These are phyloP conservation scores for Venturia pyrina DNA, from an alignment of 2,329 filamentous ascomycete species.

Conservation along the genomic window DNA sequence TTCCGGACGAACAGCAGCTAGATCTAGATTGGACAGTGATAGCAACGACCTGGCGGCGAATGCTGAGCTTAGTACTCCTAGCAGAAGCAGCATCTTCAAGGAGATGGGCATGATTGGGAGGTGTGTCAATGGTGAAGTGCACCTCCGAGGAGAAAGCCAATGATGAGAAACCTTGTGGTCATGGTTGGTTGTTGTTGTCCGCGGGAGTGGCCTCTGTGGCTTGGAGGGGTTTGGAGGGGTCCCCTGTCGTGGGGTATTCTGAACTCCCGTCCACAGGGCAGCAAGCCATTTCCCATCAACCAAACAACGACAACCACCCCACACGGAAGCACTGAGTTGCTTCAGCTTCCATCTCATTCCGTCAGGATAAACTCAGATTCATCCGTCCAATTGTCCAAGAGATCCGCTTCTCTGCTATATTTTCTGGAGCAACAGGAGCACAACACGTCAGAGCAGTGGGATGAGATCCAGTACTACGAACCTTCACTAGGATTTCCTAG, in stretches of 20 bases:
- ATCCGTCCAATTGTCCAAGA: too few relatives aligned
- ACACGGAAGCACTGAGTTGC: too few relatives aligned
- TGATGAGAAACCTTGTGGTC: neutral
- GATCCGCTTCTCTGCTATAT: too few relatives aligned
- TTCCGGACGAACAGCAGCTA: neutral
- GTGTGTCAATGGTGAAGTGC: neutral
- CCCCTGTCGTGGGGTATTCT: neutral
- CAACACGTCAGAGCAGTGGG: too few relatives aligned
- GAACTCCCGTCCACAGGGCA: neutral
- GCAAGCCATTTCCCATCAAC: neutral
- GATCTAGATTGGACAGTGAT: neutral
- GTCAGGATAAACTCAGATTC: too few relatives aligned
- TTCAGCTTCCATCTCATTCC: too few relatives aligned
- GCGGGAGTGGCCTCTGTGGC: neutral
- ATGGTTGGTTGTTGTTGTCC: neutral
- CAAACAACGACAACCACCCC: neutral
- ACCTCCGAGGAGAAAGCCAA: conserved; percentile 1
- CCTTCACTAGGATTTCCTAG: too few relatives aligned
- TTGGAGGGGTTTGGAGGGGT: neutral
- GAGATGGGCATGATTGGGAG: neutral
- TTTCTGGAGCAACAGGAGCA: too few relatives aligned
- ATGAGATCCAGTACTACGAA: too few relatives aligned
- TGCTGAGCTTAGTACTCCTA: neutral
- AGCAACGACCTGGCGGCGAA: neutral
- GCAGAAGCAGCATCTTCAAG: neutral